Conservation (phyloP, 371 early-diverging fungal genomes). For the Mucor sp. region DNA sequence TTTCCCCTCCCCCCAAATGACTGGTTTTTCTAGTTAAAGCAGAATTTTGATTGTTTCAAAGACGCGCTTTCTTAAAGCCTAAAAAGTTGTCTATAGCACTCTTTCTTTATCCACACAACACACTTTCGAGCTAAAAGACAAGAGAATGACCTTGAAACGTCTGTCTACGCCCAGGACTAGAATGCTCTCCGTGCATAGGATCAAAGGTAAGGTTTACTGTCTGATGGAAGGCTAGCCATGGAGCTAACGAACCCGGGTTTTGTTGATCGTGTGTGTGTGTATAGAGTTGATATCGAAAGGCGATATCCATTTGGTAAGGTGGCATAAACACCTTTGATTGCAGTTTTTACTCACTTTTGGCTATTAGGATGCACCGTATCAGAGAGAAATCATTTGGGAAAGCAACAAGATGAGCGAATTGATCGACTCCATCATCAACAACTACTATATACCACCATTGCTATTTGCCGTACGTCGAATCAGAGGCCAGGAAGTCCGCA, state of each 20-base stretch:
- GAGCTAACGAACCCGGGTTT: not conserved
- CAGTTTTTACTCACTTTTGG: not conserved
- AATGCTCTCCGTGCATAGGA: not conserved
- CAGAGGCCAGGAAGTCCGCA: slow-evolving; percentile 8
- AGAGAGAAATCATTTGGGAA: slow-evolving; percentile 42
- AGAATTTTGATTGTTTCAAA: not conserved
- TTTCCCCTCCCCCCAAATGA: too few relatives aligned
- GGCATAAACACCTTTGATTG: not conserved
- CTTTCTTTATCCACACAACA: too few relatives aligned
- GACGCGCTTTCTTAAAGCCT: not conserved
- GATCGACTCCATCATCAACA: slow-evolving; percentile 39
- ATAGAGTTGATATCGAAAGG: slow-evolving; percentile 10
- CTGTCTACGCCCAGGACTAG: not conserved
- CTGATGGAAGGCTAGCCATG: not conserved
- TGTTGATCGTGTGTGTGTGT: not conserved
- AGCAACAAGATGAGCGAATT: slow-evolving; percentile 30
- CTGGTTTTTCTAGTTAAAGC: not conserved
- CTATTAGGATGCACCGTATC: slow-evolving; percentile 40
- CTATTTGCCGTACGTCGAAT: slow-evolving; percentile 26
- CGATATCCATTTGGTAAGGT: slow-evolving; percentile 6
- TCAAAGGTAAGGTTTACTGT: not conserved
- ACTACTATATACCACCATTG: slow-evolving; percentile 43
- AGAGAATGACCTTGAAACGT: not conserved
- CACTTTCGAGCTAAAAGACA: not conserved
- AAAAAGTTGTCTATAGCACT: not conserved